Evolutionary conservation across 1,284 basidiomycete genomes (phyloP), one percentile per base, ranked within the genome.

Genomic region (Cutaneotrichosporon cavernicola): DNA sequence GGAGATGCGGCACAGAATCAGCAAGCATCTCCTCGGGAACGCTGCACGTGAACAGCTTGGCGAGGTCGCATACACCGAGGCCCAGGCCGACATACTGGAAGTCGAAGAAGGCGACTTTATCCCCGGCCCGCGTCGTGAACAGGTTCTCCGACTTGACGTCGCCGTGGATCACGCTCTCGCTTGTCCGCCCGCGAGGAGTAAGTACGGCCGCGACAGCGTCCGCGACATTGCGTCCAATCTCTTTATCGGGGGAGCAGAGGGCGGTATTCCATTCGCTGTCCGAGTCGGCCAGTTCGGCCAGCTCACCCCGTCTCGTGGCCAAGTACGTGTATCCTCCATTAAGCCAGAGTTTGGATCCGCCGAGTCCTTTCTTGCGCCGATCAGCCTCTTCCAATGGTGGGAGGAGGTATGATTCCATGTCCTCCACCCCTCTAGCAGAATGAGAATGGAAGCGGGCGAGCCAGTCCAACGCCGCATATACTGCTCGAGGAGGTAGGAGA

Each of bases 271-370:
- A 68, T 62, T 68, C 66, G 10, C 56, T 55, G 4, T 31, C 47
- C 32, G 21, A n/a, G 31, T 46, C 47, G 0, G 14, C 32, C 6
- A 65, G 62, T 11, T 30, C 14, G 10, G 62, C 59, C 32, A 61
- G 52, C 60, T 68, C 66, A 26, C n/a, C n/a, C 62, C 31, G 11
- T 14, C 66, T 62, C 53, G 66, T 68, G 2, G 64, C 64, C 57
- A 68, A 64, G 49, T 68, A 68, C 30, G 66, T 68, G 60, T 68
- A 68, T 13, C 66, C 66, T 10, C 66, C 66, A n/a, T 68, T 65
- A 1, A 63, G 60, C 66, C 66, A 68, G 21, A 68, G 53, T 26
- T 58, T 60, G 18, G 53, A 47, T 5, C 50, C 50, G n/a, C 38
- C 46, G 13, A 18, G 26, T 1, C 56, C 40, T 18, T 49, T 21